Base-by-base conservation (phyloP, 2,329 filamentous ascomycete species). In the Diaporthe ilicicola region DNA sequence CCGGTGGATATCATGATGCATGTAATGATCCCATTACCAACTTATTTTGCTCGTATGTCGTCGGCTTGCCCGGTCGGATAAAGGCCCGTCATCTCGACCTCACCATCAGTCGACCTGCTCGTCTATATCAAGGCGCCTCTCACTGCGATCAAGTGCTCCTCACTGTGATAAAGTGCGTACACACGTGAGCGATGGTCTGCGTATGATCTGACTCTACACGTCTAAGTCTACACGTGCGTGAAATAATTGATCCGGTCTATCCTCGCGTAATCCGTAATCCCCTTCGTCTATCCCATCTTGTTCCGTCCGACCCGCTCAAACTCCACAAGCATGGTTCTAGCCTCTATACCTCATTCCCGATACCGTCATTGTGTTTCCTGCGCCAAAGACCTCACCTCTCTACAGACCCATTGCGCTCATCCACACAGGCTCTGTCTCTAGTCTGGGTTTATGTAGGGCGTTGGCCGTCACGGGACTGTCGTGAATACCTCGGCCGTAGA, bases 381-480 rank as follows among this genome's bases (percentile, higher is more conserved):
- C 13, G 34, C 29, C 42, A 34, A 8, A 15, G 6, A 50, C 42
- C 39, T 27, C n/a, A 22, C 24, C 24, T 10, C 22, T 42, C 27
- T 53, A 62, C 12, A 42, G 32, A 12, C 44, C 46, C 55, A 53
- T 56, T 17, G 50, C 42, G n/a, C 75, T 73, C 10, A 75, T 76
- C 39, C 73, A 76, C 22, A 29, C 44, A 13, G 70, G 70, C 56
- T 69, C 55, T 51, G 70, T 69, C 34, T 55, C 42, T 15, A 72
- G 19, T 42, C 66, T 64, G 17, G 66, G 66, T 7, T 64, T 27
- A 19, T 72, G 67, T 6, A 72, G 39, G 3, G 69, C 55, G 9
- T 55, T 46, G 9, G 70, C 70, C 24, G 70, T 72, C n/a, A 65
- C 66, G 12, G 70, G 50, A 46, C 34, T 29, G 42, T 62, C 39